Base-by-base conservation (phyloP, 73 alveolate species). In the Symbiodinium pilosum region DNA sequence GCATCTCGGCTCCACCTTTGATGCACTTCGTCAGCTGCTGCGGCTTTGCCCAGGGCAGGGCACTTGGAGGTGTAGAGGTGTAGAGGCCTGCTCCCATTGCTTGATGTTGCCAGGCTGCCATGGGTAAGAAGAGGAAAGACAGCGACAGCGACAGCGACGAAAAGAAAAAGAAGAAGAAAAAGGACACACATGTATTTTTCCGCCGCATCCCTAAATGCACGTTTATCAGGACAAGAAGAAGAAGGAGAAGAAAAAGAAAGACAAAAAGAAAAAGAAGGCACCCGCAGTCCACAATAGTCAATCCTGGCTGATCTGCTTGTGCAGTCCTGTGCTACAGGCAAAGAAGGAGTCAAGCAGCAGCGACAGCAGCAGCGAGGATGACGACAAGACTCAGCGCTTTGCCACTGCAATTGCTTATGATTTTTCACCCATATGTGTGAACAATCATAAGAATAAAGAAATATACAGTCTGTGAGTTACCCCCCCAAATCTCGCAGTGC, bases 71-170 rank as follows among this genome's bases (percentile, higher is more conserved):
- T 64, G 39, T 20, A 38, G 30, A 7, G 75, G 81, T 20, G 38
- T 64, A 36, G 77, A 7, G 36, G 77, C 36, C 73, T 16, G 73
- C 24, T 54, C 71, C 73, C 7, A 24, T 16, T 54, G 30, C 71
- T 4, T n/a, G n/a, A n/a, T n/a, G n/a, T 6, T 0, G 38, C 30
- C 38, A 64, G 81, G 81, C 18, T 20, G 81, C 81, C 81, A 89
- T 89, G 95, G 95, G 95, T 39, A 89, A 89, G 87, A 89, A 89
- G 87, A 39, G 95, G 47, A 89, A 89, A 68, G 95, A 89, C 71
- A 89, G 95, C 47, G 95, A 89, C 73, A 84, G 75, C 95, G 95
- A 89, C 75, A 43, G 68, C 73, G 68, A 89, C 47, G 71, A 91
- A 77, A 91, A 91, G 77, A 91, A 91, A 54, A 91, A 91, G 40